Base-by-base conservation (phyloP, 129 eudicot species). In the Pittosporum tobira region DNA sequence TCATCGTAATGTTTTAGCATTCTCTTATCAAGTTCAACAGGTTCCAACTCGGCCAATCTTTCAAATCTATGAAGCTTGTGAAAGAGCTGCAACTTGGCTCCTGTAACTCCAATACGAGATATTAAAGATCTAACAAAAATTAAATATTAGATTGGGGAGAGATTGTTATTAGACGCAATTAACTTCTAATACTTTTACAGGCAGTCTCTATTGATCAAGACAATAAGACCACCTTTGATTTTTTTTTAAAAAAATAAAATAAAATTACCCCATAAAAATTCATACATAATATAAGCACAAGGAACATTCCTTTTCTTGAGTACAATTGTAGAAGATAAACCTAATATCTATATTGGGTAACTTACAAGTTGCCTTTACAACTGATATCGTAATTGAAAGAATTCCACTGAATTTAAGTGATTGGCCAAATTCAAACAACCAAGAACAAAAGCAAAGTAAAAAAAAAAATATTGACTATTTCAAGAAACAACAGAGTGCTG, bases 61-160 rank as follows among this genome's bases (percentile, higher is more conserved):
- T 93, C 99, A 26, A 93, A 93, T 46, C 96, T 71, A 51, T 73
- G 72, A 51, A 93, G 94, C 80, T 79, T 93, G 63, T 77, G 72
- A 48, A 93, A 38, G 18, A 93, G 88, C 60, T 84, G 84, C 54
- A 79, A 79, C 48, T 87, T 81, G 30, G 91, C 84, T 68, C 83
- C 99, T 93, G 75, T 29, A 71, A 40, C 30, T n/a, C 40, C 40
- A 6, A 56, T 8, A 1, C 3, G 19, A 23, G 18, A 31, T 9
- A 18, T 19, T n/a, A n/a, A n/a, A n/a, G n/a, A n/a, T n/a, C 4
- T 18, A 40, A 40, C 15, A 14, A 40, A 40, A 12, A 10, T 13
- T 10, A 40, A 2, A 31, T 31, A 14, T 10, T 40, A 3, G n/a
- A 4, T 2, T 10, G 16, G 46, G 46, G 46, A 14, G 1, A 14